These are phyloP conservation scores for Gossypium ekmanianum DNA, from an alignment of 345 rosid genomes.

Conservation along the genomic window DNA sequence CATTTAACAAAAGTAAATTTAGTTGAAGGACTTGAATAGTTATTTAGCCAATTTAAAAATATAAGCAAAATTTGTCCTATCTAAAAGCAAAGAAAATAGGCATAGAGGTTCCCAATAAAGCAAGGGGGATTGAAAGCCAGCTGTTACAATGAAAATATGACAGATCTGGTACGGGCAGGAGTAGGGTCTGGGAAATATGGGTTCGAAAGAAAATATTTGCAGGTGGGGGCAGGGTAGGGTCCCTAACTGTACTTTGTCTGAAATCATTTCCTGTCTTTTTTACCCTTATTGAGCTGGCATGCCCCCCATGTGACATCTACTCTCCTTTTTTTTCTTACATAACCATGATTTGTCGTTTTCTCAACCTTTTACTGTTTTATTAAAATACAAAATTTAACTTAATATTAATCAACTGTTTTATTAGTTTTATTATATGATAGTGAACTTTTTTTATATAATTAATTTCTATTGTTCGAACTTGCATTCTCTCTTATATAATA, in stretches of 20 bases:
- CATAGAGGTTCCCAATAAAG: neutral
- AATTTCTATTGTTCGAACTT: too few species aligned
- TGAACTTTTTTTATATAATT: too few species aligned
- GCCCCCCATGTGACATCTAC: slow-evolving; percentile 17
- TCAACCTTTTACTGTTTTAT: too few species aligned
- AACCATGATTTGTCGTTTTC: slow-evolving; percentile 1
- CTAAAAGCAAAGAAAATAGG: slow-evolving; percentile 9
- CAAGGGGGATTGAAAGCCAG: slow-evolving; percentile 24
- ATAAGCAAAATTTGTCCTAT: neutral
- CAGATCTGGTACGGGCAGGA: slow-evolving; percentile 26
- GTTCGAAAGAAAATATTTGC: slow-evolving; percentile 15
- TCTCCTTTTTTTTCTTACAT: neutral
- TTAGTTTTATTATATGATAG: too few species aligned
- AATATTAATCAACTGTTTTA: too few species aligned
- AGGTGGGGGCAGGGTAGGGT: slow-evolving; percentile 12
- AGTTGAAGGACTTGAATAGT: neutral
- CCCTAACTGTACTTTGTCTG: slow-evolving; percentile 10
- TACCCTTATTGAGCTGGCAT: slow-evolving; percentile 26
- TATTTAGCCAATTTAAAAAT: neutral
- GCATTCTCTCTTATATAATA: too few species aligned
- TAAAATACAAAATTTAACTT: too few species aligned
- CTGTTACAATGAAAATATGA: slow-evolving; percentile 38
- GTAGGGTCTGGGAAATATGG: slow-evolving; percentile 14
- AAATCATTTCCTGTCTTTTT: slow-evolving; percentile 12
- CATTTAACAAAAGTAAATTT: neutral